These are phyloP conservation scores for Uronychia binucleata DNA, from an alignment of 73 alveolate species.

Conservation along the genomic window DNA sequence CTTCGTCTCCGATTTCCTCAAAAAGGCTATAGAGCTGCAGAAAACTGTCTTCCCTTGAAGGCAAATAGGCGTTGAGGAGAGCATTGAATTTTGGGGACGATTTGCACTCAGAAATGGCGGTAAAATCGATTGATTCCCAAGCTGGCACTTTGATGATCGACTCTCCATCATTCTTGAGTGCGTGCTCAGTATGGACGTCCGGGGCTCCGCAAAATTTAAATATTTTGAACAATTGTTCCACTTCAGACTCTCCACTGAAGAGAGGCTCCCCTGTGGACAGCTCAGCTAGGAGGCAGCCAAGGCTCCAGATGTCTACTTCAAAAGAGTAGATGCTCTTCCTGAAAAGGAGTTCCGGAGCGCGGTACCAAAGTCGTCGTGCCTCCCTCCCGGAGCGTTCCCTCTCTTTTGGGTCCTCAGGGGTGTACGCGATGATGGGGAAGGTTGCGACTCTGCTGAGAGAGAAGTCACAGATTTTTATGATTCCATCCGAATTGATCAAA, in stretches of 20 bases:
- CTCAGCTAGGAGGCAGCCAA: constrained; percentile 96
- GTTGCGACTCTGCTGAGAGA: constrained; percentile 87
- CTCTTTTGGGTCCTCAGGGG: constrained; percentile 99
- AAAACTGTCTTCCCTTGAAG: constrained; percentile 63
- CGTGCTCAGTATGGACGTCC: background rate
- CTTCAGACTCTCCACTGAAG: constrained; percentile 91
- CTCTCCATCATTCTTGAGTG: background rate
- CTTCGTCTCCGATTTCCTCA: constrained; percentile 63
- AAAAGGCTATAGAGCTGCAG: constrained; percentile 46
- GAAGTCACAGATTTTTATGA: constrained; percentile 94
- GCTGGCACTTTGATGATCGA: constrained; percentile 59
- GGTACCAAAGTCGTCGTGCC: constrained; percentile 93
- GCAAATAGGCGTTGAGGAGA: constrained; percentile 42
- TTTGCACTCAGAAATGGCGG: constrained; percentile 20
- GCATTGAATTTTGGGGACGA: constrained; percentile 46
- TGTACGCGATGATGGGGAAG: constrained; percentile 86
- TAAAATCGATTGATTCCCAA: constrained; percentile 69
- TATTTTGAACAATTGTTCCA: constrained; percentile 81
- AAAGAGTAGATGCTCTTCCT: constrained; percentile 83
- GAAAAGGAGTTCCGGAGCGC: constrained; percentile 96
- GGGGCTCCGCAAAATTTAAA: constrained; percentile 70
- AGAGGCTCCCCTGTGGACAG: constrained; percentile 85
- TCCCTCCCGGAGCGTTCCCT: constrained; percentile 96
- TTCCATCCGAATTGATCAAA: constrained; percentile 68
- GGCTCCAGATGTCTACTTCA: constrained; percentile 95